Percentiles rank a stretch among this genome's conserved stretches.
phyloP scores from a whole-genome alignment of 345 rosid species.

The Syzygium grande region DNA sequence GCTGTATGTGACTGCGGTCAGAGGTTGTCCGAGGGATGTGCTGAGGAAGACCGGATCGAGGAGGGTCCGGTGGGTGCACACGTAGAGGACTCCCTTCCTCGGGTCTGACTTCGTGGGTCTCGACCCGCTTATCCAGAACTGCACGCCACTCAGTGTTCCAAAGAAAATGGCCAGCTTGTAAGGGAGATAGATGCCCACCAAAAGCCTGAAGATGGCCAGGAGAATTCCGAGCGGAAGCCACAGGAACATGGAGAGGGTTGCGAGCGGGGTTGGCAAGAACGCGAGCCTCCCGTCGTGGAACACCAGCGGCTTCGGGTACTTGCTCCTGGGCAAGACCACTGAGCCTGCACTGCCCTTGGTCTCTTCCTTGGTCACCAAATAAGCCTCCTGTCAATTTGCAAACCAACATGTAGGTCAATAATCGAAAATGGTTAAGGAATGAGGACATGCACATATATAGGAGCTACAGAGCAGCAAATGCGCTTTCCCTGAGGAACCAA shows the following conservation, averaged over 20 bases:
- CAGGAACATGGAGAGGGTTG: constrained; percentile 60
- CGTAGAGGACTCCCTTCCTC: constrained; percentile 64
- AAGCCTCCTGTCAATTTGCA: constrained; percentile 51
- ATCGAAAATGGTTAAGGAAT: neutral
- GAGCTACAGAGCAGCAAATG: neutral
- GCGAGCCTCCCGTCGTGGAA: constrained; percentile 99
- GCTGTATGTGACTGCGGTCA: constrained; percentile 88
- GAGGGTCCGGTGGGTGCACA: constrained; percentile 81
- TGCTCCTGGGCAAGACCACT: constrained; percentile 46
- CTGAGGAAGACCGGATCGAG: constrained; percentile 82
- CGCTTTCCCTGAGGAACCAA: neutral
- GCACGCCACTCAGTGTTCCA: constrained; percentile 43
- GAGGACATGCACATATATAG: neutral
- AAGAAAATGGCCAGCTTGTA: constrained; percentile 32
- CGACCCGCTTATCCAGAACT: constrained; percentile 24
- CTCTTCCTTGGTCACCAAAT: constrained; percentile 52
- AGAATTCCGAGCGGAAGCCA: constrained; percentile 73
- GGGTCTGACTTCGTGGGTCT: neutral
- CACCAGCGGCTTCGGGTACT: constrained; percentile 78
- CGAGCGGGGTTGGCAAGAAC: constrained; percentile 77
- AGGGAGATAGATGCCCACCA: constrained; percentile 52
- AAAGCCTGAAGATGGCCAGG: constrained; percentile 57
- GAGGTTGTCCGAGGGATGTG: constrained; percentile 42
- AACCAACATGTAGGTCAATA: neutral
- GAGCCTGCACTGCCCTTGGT: constrained; percentile 9